A percentile compares a stretch with the other conserved stretches of the same genome.
phyloP scores from a whole-genome alignment of 805 yeast species.

The Starmerella geochares region DNA sequence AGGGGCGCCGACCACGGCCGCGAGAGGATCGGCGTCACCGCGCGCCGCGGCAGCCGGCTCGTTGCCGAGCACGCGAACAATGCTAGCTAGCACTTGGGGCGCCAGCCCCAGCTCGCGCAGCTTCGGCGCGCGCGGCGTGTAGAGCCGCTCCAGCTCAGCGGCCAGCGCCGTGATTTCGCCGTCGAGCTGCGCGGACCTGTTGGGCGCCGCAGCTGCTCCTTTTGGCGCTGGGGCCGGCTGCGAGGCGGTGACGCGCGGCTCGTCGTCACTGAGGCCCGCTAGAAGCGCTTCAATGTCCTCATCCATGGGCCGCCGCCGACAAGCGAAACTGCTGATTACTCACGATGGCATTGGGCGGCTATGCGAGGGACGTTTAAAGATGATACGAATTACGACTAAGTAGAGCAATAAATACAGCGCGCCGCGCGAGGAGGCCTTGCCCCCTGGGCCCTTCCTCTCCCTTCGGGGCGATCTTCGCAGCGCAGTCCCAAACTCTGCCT shows the following conservation, averaged over 20 bases:
- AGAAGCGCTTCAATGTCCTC: slow-evolving; percentile 1
- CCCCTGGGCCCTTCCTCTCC: too few relatives aligned
- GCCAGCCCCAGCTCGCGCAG: not conserved
- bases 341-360: too few relatives aligned
- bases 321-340: too few relatives aligned
- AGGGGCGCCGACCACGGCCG: not conserved
- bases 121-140: not conserved
- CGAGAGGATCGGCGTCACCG: not conserved
- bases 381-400: not conserved
- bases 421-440: not conserved
- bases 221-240: not conserved
- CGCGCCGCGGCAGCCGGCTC: not conserved
- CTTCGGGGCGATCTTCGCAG: too few relatives aligned
- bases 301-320: not conserved
- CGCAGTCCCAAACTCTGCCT: too few relatives aligned
- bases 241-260: not conserved
- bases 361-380: too few relatives aligned
- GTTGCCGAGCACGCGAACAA: not conserved
- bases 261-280: slow-evolving; percentile 4
- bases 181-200: not conserved
- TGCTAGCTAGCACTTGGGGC: not conserved
- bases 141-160: not conserved
- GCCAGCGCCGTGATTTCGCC: not conserved
- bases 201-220: not conserved
- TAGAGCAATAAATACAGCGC: not conserved